A percentile compares a stretch with the other conserved stretches of the same genome.
Conservation (phyloP, 1,284 basidiomycete genomes). For the Blastosporella zonata region DNA sequence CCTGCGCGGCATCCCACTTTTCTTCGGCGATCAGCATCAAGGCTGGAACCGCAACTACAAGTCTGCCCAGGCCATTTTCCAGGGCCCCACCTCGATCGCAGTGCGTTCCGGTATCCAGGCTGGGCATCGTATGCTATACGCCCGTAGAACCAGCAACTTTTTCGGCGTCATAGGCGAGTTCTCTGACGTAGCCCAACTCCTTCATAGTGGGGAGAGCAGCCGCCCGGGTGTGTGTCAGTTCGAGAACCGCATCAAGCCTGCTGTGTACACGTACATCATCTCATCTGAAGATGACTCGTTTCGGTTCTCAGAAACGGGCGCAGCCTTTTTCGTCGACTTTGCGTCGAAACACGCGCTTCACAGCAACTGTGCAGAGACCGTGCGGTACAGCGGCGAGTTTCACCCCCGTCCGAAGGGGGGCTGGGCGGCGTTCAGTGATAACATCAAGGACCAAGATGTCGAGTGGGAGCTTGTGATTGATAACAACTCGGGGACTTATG, state of each 20-base stretch:
- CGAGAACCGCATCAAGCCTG: constrained; percentile 64
- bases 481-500: constrained; percentile 76
- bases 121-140: constrained; percentile 72
- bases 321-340: constrained; percentile 78
- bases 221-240: constrained; percentile 21
- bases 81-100: constrained; percentile 56
- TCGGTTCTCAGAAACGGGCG: constrained; percentile 77
- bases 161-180: constrained; percentile 55
- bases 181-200: constrained; percentile 46
- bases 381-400: constrained; percentile 75
- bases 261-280: constrained; percentile 77
- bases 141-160: constrained; percentile 57
- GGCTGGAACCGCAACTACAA: constrained; percentile 65
- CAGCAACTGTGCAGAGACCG: constrained; percentile 49
- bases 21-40: constrained; percentile 61
- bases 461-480: constrained; percentile 75
- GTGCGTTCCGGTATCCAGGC: constrained; percentile 66
- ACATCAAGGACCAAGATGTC: constrained; percentile 47
- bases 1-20: constrained; percentile 54
- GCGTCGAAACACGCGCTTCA: constrained; percentile 70
- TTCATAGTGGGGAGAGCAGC: constrained; percentile 39
- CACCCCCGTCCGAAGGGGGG: constrained; percentile 70
- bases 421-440: constrained; percentile 61
- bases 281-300: constrained; percentile 66
- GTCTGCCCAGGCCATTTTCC: constrained; percentile 69